A percentile compares a stretch with the other conserved stretches of the same genome.
Evolutionary conservation across 2,329 filamentous ascomycete genomes (phyloP).

Genomic region (Hypoxylon sp.): DNA sequence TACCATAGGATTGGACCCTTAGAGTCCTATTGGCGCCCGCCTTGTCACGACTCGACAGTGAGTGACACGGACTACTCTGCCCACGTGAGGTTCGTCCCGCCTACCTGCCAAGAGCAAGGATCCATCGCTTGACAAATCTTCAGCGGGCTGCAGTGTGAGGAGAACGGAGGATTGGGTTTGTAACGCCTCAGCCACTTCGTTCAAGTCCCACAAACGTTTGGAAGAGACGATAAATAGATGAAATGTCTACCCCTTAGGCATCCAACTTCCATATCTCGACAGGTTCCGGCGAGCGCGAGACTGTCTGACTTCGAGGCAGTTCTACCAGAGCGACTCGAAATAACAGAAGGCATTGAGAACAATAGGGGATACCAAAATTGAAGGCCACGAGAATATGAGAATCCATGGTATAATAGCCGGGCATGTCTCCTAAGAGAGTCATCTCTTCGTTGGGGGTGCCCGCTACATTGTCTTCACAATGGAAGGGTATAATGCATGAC

Average conservation of each 20-base stretch:
- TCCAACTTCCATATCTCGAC: background rate
- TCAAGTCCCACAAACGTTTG: conserved; percentile 10
- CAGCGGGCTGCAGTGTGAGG: background rate
- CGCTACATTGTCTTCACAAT: background rate
- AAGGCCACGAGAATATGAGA: background rate
- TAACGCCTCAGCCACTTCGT: conserved; percentile 13
- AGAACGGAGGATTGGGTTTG: conserved; percentile 22
- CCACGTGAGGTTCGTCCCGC: conserved; percentile 23
- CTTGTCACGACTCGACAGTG: conserved; percentile 11
- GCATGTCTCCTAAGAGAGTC: conserved; percentile 22
- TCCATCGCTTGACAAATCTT: conserved; percentile 1
- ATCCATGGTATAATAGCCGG: conserved; percentile 14
- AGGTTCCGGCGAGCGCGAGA: background rate
- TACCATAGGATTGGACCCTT: conserved; percentile 13
- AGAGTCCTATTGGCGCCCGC: conserved; percentile 20
- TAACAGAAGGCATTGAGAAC: background rate
- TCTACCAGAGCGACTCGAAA: background rate
- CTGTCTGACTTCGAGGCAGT: conserved; percentile 2
- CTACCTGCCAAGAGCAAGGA: conserved; percentile 1
- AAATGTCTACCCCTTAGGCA: background rate
- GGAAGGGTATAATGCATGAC: conserved; percentile 1
- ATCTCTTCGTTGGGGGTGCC: conserved; percentile 16
- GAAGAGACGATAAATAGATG: conserved; percentile 3
- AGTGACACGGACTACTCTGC: conserved; percentile 12
- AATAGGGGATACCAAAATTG: conserved; percentile 1